phyloP scores from a whole-genome alignment of 192 early-diverging fungal species.

The Gaertneriomyces semiglobifer region DNA sequence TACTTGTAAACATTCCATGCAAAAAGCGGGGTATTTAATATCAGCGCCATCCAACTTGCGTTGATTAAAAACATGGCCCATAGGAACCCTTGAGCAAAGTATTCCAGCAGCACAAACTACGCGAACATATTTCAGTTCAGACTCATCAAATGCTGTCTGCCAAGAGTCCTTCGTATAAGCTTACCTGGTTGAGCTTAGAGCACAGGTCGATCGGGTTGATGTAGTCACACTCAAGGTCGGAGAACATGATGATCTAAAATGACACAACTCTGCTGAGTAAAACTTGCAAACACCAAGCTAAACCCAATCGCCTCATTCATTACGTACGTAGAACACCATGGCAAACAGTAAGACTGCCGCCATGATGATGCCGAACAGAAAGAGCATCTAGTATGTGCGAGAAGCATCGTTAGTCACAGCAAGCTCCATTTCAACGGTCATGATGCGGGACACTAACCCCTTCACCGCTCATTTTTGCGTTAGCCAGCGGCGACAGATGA shows the following conservation, averaged over 20 bases:
- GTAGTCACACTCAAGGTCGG: slow-evolving; percentile 93
- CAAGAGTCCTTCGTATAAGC: not conserved
- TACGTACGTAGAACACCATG: slow-evolving; percentile 90
- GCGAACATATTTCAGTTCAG: no score
- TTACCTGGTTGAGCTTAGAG: slow-evolving; percentile 89
- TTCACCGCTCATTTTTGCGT: no score
- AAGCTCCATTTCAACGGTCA: not conserved
- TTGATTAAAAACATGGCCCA: slow-evolving; percentile 79
- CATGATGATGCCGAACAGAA: slow-evolving; percentile 90
- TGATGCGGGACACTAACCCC: no score
- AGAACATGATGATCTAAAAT: slow-evolving; percentile 69
- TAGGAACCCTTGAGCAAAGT: slow-evolving; percentile 78
- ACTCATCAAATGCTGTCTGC: no score
- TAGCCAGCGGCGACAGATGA: no score
- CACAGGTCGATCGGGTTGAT: slow-evolving; percentile 99
- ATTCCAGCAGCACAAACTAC: slow-evolving; percentile 94
- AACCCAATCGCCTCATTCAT: not conserved
- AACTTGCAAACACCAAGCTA: not conserved
- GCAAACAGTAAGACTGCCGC: slow-evolving; percentile 88
- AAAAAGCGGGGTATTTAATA: slow-evolving; percentile 82
- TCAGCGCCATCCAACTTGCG: slow-evolving; percentile 82
- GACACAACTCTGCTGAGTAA: not conserved
- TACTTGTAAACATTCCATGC: slow-evolving; percentile 88
- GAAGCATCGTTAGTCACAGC: not conserved
- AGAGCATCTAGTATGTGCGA: slow-evolving; percentile 55